These are phyloP conservation scores for Zymoseptoria pseudotritici DNA, from an alignment of 2,329 filamentous ascomycete genomes.

Conservation along the genomic window DNA sequence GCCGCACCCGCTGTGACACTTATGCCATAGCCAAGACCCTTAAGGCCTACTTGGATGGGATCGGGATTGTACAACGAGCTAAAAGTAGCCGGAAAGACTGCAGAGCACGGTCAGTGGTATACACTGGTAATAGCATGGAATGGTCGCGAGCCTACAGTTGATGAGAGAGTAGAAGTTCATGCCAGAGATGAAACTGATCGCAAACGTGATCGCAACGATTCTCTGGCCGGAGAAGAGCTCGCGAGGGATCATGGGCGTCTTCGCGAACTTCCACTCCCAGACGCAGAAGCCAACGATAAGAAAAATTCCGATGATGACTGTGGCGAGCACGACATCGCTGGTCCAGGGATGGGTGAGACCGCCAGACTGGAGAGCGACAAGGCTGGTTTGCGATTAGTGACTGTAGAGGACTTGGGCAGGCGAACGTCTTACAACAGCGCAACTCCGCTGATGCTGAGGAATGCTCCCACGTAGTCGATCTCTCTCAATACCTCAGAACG, in stretches of 20 bases:
- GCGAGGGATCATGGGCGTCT: conserved; percentile 22
- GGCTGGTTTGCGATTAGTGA: conserved; percentile 9
- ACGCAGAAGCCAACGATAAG: conserved; percentile 17
- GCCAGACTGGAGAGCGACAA: conserved; percentile 32
- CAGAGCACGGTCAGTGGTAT: conserved; percentile 53
- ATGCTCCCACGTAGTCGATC: conserved; percentile 45
- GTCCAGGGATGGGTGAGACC: conserved; percentile 13
- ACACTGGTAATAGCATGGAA: conserved; percentile 54
- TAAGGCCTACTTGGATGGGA: conserved; percentile 9
- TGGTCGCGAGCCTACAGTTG: conserved; percentile 54
- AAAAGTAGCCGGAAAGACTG: conserved; percentile 45
- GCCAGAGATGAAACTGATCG: conserved; percentile 28
- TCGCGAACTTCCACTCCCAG: conserved; percentile 21
- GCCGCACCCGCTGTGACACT: conserved; percentile 53
- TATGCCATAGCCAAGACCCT: conserved; percentile 44
- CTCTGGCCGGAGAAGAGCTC: conserved; percentile 18
- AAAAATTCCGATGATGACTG: conserved; percentile 18
- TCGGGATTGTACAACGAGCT: conserved; percentile 7
- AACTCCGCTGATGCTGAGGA: conserved; percentile 42
- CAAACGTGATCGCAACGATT: conserved; percentile 24
- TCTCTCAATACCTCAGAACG: conserved; percentile 32
- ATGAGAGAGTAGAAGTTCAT: conserved; percentile 31
- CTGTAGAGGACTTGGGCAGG: not conserved
- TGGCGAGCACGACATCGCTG: conserved; percentile 17
- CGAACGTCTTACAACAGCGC: conserved; percentile 33